phyloP scores from a whole-genome alignment of 306 rosid genomes.

The Medicago ruthenica region DNA sequence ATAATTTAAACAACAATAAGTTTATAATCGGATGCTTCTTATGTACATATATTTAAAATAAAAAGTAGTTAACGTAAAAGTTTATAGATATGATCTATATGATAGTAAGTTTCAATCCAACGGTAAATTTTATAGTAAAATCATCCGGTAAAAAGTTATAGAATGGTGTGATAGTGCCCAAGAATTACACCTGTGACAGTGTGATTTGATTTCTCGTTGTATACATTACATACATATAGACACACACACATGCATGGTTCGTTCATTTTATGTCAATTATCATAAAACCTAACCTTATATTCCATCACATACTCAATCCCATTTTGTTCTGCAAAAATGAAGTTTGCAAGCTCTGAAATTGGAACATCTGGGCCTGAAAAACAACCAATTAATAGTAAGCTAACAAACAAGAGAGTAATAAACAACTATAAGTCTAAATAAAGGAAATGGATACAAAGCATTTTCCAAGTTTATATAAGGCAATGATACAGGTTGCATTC shows the following conservation, averaged over 20 bases:
- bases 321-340: conserved; percentile 67
- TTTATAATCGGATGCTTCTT: background rate
- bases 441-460: conserved; percentile 22
- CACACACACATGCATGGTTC: background rate
- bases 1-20: background rate
- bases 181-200: too few species aligned
- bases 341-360: conserved; percentile 71
- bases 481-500: conserved; percentile 17
- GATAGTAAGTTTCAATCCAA: background rate
- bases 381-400: conserved; percentile 34
- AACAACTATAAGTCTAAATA: conserved; percentile 21
- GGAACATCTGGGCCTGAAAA: conserved; percentile 75
- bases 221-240: too few species aligned
- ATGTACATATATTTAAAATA: background rate
- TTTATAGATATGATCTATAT: too few species aligned
- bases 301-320: conserved; percentile 52
- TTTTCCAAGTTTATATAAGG: conserved; percentile 35
- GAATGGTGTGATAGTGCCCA: too few species aligned
- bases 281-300: conserved; percentile 57
- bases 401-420: conserved; percentile 35
- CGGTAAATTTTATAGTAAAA: background rate
- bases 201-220: too few species aligned
- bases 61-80: too few species aligned
- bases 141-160: too few species aligned
- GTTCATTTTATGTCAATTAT: conserved; percentile 4